Evolutionary conservation across 1,284 basidiomycete species (phyloP).

Genomic region (Cryptococcus wingfieldii): DNA sequence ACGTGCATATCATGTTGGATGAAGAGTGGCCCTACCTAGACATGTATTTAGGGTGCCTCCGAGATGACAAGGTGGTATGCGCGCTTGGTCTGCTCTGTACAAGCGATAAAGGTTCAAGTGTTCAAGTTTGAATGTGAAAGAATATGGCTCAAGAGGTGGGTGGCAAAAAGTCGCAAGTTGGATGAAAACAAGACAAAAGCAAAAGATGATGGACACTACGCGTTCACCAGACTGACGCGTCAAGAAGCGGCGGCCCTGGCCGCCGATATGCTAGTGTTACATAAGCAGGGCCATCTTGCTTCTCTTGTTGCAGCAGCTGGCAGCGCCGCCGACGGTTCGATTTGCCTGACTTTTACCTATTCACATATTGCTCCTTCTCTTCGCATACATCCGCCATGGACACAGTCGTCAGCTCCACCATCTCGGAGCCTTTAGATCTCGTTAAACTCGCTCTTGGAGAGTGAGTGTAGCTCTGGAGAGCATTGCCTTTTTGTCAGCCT

Average conservation of each 20-base stretch:
- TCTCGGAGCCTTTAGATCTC: conserved; percentile 97
- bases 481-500: conserved; percentile 49
- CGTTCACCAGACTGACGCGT: neutral
- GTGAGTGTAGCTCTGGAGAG: conserved; percentile 57
- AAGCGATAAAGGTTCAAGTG: neutral
- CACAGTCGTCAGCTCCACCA: conserved; percentile 59
- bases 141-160: neutral
- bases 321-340: neutral
- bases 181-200: neutral
- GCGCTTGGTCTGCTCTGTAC: neutral
- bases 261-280: neutral
- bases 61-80: neutral
- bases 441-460: conserved; percentile 93
- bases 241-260: neutral
- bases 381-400: conserved; percentile 43
- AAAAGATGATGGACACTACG: neutral
- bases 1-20: neutral
- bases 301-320: too few relatives aligned
- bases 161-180: neutral
- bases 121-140: neutral
- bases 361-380: neutral
- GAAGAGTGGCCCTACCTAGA: conserved; percentile 6
- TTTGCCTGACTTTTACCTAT: neutral
- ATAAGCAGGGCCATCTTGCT: neutral
- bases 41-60: conserved; percentile 2